These are phyloP conservation scores for Candida krabiensis DNA, from an alignment of 805 yeast genomes.

Conservation along the genomic window DNA sequence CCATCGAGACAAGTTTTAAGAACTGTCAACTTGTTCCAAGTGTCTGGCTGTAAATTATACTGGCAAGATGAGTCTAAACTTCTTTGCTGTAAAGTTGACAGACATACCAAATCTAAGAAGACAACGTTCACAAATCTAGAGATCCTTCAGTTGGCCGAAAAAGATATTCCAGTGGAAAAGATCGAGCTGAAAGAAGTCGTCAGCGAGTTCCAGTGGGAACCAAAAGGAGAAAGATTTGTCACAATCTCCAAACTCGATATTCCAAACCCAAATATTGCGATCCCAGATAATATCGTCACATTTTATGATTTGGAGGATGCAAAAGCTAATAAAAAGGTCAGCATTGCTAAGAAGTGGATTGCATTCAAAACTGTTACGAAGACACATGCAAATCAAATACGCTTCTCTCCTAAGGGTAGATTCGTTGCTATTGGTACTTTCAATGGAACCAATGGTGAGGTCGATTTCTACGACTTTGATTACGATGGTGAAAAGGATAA, in stretches of 20 bases:
- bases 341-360: slow-evolving; percentile 37
- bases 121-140: slow-evolving; percentile 89
- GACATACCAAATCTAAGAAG: slow-evolving; percentile 95
- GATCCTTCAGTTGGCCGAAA: slow-evolving; percentile 83
- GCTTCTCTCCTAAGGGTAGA: slow-evolving; percentile 94
- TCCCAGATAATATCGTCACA: slow-evolving; percentile 60
- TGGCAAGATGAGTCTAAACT: slow-evolving; percentile 90
- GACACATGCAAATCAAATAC: slow-evolving; percentile 68
- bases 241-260: slow-evolving; percentile 65
- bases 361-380: slow-evolving; percentile 56
- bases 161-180: slow-evolving; percentile 91
- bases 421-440: slow-evolving; percentile 58
- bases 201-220: slow-evolving; percentile 93
- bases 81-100: slow-evolving; percentile 92
- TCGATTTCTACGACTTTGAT: slow-evolving; percentile 85
- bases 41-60: slow-evolving; percentile 81
- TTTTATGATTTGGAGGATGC: slow-evolving; percentile 82
- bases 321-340: slow-evolving; percentile 36
- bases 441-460: slow-evolving; percentile 48
- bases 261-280: slow-evolving; percentile 56
- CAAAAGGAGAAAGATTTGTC: slow-evolving; percentile 83
- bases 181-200: slow-evolving; percentile 90
- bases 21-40: slow-evolving; percentile 93
- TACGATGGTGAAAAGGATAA: slow-evolving; percentile 62
- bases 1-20: slow-evolving; percentile 82